Evolutionary conservation across 2,329 filamentous ascomycete genomes (phyloP).

Genomic region (Aureobasidium vineae): DNA sequence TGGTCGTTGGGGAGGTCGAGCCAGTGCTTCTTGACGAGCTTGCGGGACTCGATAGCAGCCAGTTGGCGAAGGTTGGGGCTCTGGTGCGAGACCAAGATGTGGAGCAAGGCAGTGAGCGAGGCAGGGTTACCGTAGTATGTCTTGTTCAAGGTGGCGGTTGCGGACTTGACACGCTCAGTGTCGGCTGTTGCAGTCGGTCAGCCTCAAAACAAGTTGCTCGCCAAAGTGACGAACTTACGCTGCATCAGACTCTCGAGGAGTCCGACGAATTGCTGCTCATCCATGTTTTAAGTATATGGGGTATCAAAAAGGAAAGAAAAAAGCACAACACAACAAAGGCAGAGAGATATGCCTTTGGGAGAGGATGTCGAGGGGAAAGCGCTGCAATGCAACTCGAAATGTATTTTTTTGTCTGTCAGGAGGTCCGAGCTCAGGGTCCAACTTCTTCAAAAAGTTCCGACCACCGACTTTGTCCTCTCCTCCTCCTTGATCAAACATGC

Average conservation of each 20-base stretch:
- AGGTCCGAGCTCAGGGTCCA: slow-evolving; percentile 10
- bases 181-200: slow-evolving; percentile 60
- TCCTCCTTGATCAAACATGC: neutral
- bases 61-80: slow-evolving; percentile 75
- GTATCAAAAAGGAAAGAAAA: slow-evolving; percentile 27
- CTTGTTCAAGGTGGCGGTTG: slow-evolving; percentile 86
- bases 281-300: slow-evolving; percentile 53
- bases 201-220: slow-evolving; percentile 11
- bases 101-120: slow-evolving; percentile 80
- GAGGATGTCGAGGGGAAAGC: slow-evolving; percentile 13
- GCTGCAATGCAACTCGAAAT: neutral
- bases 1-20: slow-evolving; percentile 67
- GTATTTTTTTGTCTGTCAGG: slow-evolving; percentile 5
- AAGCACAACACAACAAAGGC: slow-evolving; percentile 26
- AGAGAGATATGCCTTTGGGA: slow-evolving; percentile 8
- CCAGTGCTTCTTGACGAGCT: slow-evolving; percentile 86
- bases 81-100: slow-evolving; percentile 79
- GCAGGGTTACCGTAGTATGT: slow-evolving; percentile 86
- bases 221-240: slow-evolving; percentile 61
- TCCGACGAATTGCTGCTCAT: slow-evolving; percentile 78
- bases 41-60: slow-evolving; percentile 83
- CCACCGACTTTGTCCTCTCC: too few species aligned
- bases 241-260: slow-evolving; percentile 85
- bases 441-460: neutral
- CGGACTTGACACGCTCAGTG: slow-evolving; percentile 73